Evolutionary conservation across 1,284 basidiomycete species (phyloP).

Genomic region (Kwoniella shivajii): DNA sequence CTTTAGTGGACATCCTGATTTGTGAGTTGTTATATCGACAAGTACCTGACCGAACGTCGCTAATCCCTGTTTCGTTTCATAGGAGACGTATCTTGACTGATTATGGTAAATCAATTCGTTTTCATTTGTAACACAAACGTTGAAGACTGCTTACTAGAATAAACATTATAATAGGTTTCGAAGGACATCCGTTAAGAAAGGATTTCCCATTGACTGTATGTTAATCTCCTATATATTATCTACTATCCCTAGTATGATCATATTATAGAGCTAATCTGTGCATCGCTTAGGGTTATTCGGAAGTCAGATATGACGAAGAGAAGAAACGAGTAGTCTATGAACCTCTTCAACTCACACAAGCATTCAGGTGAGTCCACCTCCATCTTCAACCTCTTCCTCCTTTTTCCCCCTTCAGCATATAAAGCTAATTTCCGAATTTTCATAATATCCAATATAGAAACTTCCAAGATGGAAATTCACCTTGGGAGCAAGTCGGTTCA

Average conservation of each 20-base stretch:
- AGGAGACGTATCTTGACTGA: conserved; percentile 96
- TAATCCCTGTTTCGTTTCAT: not conserved
- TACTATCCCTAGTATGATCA: not conserved
- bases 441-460: conserved; percentile 72
- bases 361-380: conserved; percentile 89
- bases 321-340: conserved; percentile 98
- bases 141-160: too few relatives aligned
- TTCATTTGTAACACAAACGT: too few relatives aligned
- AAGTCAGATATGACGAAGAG: conserved; percentile 97
- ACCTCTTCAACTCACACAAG: conserved; percentile 95
- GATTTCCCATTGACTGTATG: conserved; percentile 93
- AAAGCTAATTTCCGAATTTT: too few relatives aligned
- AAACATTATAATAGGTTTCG: conserved; percentile 71
- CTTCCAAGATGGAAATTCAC: conserved; percentile 83
- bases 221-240: too few relatives aligned
- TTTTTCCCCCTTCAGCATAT: not conserved
- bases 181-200: conserved; percentile 96
- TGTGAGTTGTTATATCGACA: conserved; percentile 63
- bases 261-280: not conserved
- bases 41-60: not conserved
- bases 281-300: conserved; percentile 78
- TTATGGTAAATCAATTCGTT: conserved; percentile 69
- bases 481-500: conserved; percentile 96
- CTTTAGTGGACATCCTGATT: conserved; percentile 93
- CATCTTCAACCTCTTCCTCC: too few relatives aligned